These are phyloP conservation scores for Epichloe festucae DNA, from an alignment of 2,329 filamentous ascomycete species.

Conservation along the genomic window DNA sequence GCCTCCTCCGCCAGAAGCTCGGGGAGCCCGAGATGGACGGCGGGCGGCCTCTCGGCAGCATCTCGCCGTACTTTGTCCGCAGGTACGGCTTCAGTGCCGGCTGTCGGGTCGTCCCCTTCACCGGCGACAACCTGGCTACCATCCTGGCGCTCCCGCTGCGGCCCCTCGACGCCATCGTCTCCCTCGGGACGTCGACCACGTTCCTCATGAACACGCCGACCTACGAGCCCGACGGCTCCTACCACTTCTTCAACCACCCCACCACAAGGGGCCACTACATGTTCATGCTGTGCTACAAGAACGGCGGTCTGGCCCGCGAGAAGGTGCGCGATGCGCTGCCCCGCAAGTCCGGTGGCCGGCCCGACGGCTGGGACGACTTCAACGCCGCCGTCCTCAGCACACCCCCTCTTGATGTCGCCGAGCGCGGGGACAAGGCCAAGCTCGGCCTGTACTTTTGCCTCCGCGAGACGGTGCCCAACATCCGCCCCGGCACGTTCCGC, in stretches of 20 bases:
- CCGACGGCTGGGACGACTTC: conserved; percentile 62
- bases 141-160: conserved; percentile 83
- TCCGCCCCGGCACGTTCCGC: conserved; percentile 75
- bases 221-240: conserved; percentile 79
- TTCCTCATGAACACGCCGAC: conserved; percentile 94
- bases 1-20: conserved; percentile 67
- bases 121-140: conserved; percentile 90
- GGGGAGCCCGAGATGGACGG: conserved; percentile 71
- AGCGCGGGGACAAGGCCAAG: conserved; percentile 49
- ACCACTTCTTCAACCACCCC: conserved; percentile 98
- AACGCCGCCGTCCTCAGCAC: conserved; percentile 59
- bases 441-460: conserved; percentile 91
- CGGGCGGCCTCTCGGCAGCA: conserved; percentile 59
- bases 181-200: conserved; percentile 86
- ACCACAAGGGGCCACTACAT: conserved; percentile 86
- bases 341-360: conserved; percentile 10
- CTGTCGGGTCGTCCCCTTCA: conserved; percentile 74
- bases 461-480: conserved; percentile 90
- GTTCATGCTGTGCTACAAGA: conserved; percentile 99
- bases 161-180: conserved; percentile 85
- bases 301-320: conserved; percentile 86
- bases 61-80: conserved; percentile 66
- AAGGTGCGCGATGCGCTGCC: conserved; percentile 68
- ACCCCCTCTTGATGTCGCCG: conserved; percentile 55
- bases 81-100: conserved; percentile 65